Evolutionary conservation across 2,329 filamentous ascomycete species (phyloP), one percentile per base, ranked within the genome.

Genomic region (Nigrograna mackinnonii): DNA sequence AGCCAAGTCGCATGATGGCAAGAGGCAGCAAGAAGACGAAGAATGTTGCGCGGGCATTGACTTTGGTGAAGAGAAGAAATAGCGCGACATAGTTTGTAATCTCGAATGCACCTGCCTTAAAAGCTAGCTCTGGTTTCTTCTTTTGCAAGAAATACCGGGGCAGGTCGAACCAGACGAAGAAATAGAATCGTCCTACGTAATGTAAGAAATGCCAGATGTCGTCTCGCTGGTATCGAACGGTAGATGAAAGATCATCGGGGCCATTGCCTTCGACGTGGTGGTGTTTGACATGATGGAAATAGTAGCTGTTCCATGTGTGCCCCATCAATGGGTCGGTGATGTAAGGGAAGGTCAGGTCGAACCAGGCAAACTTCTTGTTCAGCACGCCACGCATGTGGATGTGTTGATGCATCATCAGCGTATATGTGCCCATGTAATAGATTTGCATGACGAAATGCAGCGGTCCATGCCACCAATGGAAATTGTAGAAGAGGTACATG

Each of bases 221-320:
- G 62, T 92, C 88, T 5, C 88, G 79, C 62, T 91, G 86, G 64
- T 88, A 91, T 12, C 85, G 79, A 26, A 92, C 79, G 0, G 88
- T 92, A 0, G 86, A 87, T 1, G 84, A 89, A 0, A 91, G 75
- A 58, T 92, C 88, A 35, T 85, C 78, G 0, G 87, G 86, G 0
- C 88, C 88, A 56, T 92, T 92, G 48, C 83, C 85, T 68, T 91
- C 88, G 41, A 91, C 83, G 52, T 92, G 88, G 60, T 92, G 88
- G 60, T 91, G 87, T 73, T 92, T 92, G 60, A 91, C 86, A 58
- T 92, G 88, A 61, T 92, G 88, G 60, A 90, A 91, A 64, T 80
- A 92, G 70, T 92, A 92, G 2, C 84, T 85, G 69, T 92, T 89
- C 86, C 87, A 91, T 0, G 87, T 91, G 59, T 92, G 88, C 9